Evolutionary conservation across 257 asterid species (phyloP).

Genomic region (Linderniella brevidens): DNA sequence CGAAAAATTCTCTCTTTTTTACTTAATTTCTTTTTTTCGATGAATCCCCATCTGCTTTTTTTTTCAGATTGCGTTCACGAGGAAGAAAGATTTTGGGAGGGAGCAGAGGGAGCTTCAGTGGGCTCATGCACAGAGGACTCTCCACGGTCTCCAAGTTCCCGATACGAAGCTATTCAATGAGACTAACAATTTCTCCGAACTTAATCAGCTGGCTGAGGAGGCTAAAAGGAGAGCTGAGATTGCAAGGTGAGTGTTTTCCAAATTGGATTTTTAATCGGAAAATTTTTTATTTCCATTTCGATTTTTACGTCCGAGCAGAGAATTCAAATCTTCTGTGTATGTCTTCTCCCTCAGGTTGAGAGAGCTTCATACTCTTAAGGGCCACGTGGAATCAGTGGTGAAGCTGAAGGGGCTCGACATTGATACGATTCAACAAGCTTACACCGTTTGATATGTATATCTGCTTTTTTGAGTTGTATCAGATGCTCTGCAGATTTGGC

Average conservation of each 20-base stretch:
- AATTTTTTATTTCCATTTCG: too few relatives aligned
- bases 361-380: constrained; percentile 79
- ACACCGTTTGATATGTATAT: constrained; percentile 68
- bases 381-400: constrained; percentile 93
- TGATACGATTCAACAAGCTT: constrained; percentile 84
- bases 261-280: neutral
- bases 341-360: constrained; percentile 38
- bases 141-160: constrained; percentile 88
- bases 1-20: neutral
- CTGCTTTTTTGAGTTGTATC: too few relatives aligned
- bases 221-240: constrained; percentile 96
- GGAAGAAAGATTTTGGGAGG: constrained; percentile 89
- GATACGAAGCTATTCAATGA: constrained; percentile 76
- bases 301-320: neutral
- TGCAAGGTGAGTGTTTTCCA: constrained; percentile 41
- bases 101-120: constrained; percentile 92
- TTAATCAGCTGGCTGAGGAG: constrained; percentile 95
- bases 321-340: neutral
- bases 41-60: neutral
- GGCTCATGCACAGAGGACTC: constrained; percentile 98
- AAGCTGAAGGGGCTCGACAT: constrained; percentile 92
- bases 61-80: constrained; percentile 82
- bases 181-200: constrained; percentile 60
- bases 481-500: too few relatives aligned
- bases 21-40: neutral